Conservation (phyloP, 2,329 filamentous ascomycete species). For the Paracamarosporium sp. region DNA sequence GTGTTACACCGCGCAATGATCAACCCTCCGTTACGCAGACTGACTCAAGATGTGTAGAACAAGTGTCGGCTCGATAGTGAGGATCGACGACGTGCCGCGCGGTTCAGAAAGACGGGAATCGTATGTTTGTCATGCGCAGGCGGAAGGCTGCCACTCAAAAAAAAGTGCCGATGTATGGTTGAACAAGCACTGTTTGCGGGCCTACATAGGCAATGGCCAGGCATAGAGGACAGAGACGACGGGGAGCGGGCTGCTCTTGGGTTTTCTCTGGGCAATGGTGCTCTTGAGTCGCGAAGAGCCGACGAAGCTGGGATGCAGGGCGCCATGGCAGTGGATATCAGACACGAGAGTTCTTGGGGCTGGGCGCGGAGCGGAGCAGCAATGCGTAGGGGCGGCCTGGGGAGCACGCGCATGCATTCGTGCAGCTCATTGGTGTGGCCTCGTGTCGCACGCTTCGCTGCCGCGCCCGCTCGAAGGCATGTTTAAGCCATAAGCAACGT, state of each 20-base stretch:
- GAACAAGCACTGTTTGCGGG: background rate
- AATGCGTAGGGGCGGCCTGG: background rate
- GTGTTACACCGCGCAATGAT: background rate
- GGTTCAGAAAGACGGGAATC: background rate
- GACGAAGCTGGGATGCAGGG: background rate
- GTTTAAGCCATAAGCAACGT: background rate
- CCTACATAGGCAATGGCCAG: background rate
- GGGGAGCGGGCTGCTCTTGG: background rate
- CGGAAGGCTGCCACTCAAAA: background rate
- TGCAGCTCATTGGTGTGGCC: background rate
- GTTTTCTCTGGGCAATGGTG: background rate
- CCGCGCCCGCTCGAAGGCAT: background rate
- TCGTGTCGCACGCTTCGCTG: background rate
- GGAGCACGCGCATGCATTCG: background rate
- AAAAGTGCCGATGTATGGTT: background rate
- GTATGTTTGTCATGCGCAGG: conserved; percentile 5
- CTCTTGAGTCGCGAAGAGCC: background rate
- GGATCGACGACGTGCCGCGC: background rate
- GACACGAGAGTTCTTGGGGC: background rate
- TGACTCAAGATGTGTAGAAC: background rate
- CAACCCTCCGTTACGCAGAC: background rate
- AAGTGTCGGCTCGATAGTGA: background rate
- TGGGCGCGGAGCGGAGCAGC: conserved; percentile 1
- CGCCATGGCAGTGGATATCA: background rate
- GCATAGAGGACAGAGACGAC: background rate